Percentiles rank a stretch among this genome's conserved stretches.
phyloP scores from a whole-genome alignment of 2,329 filamentous ascomycete genomes.

The Penicillium corylophilum region DNA sequence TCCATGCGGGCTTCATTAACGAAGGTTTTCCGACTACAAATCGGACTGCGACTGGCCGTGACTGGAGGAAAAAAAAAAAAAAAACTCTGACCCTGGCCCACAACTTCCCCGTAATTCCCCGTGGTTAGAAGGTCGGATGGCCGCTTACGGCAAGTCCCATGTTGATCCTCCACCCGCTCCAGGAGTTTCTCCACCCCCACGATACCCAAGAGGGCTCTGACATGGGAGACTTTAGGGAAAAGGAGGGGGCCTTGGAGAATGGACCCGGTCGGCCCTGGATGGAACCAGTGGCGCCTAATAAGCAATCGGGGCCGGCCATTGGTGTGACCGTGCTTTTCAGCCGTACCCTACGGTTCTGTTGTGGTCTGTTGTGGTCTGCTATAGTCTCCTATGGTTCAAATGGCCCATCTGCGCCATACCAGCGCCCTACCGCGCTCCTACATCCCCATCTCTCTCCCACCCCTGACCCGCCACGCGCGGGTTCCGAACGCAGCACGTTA shows the following conservation, averaged over 20 bases:
- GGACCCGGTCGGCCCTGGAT: neutral
- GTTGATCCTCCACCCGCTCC: neutral
- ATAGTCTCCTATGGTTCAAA: too few relatives aligned
- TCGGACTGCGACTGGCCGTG: neutral
- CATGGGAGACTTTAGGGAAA: neutral
- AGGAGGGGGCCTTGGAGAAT: neutral
- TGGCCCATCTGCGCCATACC: neutral
- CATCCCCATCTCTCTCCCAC: neutral
- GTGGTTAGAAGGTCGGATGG: neutral
- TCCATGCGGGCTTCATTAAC: neutral
- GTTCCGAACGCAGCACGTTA: neutral
- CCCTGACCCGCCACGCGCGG: neutral
- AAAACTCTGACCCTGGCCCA: neutral
- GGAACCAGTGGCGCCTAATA: neutral
- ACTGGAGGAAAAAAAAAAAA: neutral
- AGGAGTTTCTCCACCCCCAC: neutral
- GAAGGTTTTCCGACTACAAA: neutral
- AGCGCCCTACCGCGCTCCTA: neutral
- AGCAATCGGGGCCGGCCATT: neutral
- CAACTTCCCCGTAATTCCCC: conserved; percentile 1
- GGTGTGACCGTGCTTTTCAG: neutral
- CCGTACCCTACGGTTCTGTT: too few relatives aligned
- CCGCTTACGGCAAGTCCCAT: neutral
- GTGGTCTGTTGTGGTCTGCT: too few relatives aligned
- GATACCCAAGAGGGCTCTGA: neutral